These are phyloP conservation scores for Zygosaccharomyces pseudobailii DNA, from an alignment of 1,139 yeast genomes.

Conservation along the genomic window DNA sequence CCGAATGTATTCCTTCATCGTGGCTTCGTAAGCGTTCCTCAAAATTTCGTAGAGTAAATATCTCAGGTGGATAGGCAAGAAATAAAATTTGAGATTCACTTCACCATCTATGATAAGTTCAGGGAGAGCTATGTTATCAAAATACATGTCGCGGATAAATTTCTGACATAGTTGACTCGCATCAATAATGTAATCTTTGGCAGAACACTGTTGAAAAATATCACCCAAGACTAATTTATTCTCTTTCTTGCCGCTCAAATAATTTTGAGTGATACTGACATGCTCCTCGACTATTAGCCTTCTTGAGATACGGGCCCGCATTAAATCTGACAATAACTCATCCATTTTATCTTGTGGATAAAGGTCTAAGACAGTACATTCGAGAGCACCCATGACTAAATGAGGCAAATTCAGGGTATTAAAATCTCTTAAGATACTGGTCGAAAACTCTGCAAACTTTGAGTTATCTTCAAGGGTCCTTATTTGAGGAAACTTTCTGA, in stretches of 20 bases:
- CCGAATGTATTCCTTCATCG: conserved; percentile 45
- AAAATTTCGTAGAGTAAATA: conserved; percentile 82
- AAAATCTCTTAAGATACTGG: conserved; percentile 60
- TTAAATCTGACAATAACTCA: conserved; percentile 64
- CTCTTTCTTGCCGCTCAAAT: conserved; percentile 38
- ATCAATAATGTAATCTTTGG: conserved; percentile 54
- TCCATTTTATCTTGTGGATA: conserved; percentile 65
- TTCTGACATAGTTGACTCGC: conserved; percentile 46
- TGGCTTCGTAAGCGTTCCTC: conserved; percentile 79
- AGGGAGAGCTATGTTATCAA: conserved; percentile 60
- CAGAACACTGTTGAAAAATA: conserved; percentile 73
- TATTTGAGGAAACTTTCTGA: conserved; percentile 67
- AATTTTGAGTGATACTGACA: conserved; percentile 66
- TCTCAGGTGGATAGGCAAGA: conserved; percentile 79
- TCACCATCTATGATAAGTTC: conserved; percentile 67
- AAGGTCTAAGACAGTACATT: conserved; percentile 60
- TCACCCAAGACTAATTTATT: conserved; percentile 67
- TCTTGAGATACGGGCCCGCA: conserved; percentile 82
- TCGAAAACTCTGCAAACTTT: conserved; percentile 59
- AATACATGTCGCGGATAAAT: conserved; percentile 45
- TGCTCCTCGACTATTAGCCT: conserved; percentile 90
- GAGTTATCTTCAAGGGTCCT: conserved; percentile 68
- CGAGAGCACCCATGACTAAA: conserved; percentile 88
- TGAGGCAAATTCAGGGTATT: conserved; percentile 81
- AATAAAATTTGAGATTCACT: conserved; percentile 60